Evolutionary conservation across 768 basidiomycete genomes (phyloP).

Genomic region (Leucogyrophana mollusca): DNA sequence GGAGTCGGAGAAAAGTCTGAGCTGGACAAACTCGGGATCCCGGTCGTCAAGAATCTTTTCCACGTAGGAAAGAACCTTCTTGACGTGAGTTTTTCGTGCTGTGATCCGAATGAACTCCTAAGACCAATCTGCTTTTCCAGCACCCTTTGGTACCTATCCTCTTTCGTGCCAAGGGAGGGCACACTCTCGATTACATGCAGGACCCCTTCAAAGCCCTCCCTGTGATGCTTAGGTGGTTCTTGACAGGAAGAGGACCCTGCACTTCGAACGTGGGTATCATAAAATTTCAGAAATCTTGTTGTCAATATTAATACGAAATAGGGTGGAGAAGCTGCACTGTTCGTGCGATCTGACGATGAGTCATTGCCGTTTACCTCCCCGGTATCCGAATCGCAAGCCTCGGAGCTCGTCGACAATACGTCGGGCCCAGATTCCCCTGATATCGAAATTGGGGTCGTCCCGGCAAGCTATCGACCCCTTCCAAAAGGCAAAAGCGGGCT

Average conservation of each 20-base stretch:
- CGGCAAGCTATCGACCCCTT: neutral
- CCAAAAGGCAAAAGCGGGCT: no score
- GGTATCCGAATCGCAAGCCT: neutral
- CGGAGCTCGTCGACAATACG: constrained; percentile 4
- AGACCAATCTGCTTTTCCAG: neutral
- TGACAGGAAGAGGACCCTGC: constrained; percentile 40
- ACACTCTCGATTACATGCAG: constrained; percentile 5
- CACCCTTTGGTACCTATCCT: constrained; percentile 1
- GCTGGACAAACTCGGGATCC: constrained; percentile 47
- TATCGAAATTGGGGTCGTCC: constrained; percentile 6
- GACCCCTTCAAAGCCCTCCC: neutral
- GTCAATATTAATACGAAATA: constrained; percentile 1
- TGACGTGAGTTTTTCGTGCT: constrained; percentile 31
- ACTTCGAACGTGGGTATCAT: constrained; percentile 42
- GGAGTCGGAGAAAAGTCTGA: constrained; percentile 66
- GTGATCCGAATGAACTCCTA: neutral
- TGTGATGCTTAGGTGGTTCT: constrained; percentile 3
- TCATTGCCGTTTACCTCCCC: constrained; percentile 6
- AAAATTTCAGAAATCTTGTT: neutral
- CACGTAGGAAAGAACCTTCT: constrained; percentile 70
- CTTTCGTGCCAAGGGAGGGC: neutral
- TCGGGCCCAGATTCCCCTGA: constrained; percentile 11
- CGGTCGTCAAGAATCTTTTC: constrained; percentile 57
- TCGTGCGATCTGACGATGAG: constrained; percentile 15
- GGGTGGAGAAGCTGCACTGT: constrained; percentile 15